Evolutionary conservation across 1,284 basidiomycete genomes (phyloP).

Genomic region (Boletus holoroseus): DNA sequence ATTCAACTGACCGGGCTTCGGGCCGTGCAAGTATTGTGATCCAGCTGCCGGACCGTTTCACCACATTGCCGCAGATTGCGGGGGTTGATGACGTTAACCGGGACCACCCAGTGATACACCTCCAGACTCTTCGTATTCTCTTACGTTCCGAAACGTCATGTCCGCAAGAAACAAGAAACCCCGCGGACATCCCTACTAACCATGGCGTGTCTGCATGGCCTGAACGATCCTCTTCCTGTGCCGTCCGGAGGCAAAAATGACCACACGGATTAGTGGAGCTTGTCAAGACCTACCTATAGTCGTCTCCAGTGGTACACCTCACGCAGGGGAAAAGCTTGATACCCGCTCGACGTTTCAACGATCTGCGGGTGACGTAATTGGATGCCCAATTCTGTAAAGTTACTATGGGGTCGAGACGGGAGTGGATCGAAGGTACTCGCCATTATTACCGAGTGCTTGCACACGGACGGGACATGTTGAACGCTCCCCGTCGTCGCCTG

Average conservation of each 20-base stretch:
- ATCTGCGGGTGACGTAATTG: slow-evolving; percentile 98
- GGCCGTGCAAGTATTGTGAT: too few relatives aligned
- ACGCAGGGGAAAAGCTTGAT: slow-evolving; percentile 93
- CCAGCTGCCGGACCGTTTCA: too few relatives aligned
- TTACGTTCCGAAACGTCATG: neutral
- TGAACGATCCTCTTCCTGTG: too few relatives aligned
- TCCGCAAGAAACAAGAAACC: neutral
- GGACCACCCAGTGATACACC: too few relatives aligned
- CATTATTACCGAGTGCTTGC: too few relatives aligned
- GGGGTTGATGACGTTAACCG: neutral
- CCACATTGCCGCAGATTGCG: neutral
- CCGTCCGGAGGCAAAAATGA: too few relatives aligned
- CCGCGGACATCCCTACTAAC: neutral
- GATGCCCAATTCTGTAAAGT: slow-evolving; percentile 94
- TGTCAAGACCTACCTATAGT: slow-evolving; percentile 45
- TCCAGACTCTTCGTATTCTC: neutral
- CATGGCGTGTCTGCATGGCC: slow-evolving; percentile 7
- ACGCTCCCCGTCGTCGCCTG: too few relatives aligned
- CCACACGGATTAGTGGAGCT: too few relatives aligned
- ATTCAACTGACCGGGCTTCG: too few relatives aligned
- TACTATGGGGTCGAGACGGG: too few relatives aligned
- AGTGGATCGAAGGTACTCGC: too few relatives aligned
- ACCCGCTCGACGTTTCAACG: slow-evolving; percentile 90
- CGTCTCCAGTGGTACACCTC: slow-evolving; percentile 90
- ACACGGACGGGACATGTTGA: too few relatives aligned